Evolutionary conservation across 108 stramenopile genomes (phyloP), one percentile per base, ranked within the genome.

Genomic region (Parietichytrium sp.): DNA sequence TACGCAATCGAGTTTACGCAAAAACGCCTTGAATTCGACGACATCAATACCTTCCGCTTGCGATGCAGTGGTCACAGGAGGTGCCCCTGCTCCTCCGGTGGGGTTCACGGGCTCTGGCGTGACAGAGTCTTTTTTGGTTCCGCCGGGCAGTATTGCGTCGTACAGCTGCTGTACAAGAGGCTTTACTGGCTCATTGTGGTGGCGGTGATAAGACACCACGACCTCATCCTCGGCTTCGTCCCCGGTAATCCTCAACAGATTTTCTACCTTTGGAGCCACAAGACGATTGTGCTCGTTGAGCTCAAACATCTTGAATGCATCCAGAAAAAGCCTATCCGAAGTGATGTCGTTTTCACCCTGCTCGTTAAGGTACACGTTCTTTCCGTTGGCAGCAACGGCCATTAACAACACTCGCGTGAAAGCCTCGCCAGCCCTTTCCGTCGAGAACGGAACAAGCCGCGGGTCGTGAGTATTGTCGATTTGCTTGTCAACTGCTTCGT

Each of bases 151-250:
- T n/a, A n/a, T n/a, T 2, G 61, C 29, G 20, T 55, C 54, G 1
- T 20, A n/a, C 23, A 15, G 15, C 45, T 47, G 36, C n/a, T n/a
- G n/a, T n/a, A n/a, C n/a, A n/a, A n/a, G n/a, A 1, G 6, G 33
- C 6, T 27, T 72, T 10, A 23, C 25, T 8, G 23, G 38, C 2
- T 72, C 61, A 10, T 42, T 42, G 3, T 36, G 33, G 23, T 42
- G 33, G 6, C 6, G 6, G 20, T 45, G 61, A 42, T 72, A 72
- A 6, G 61, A 72, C 6, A 72, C 61, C 6, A 72, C 61, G 20
- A 72, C 61, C 33, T 72, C 61, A 42, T 72, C 61, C 20, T 72
- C 61, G 29, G 61, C 61, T 25, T 72, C 61, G 42, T 72, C 61
- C 1, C 61, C 61, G 23, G 61, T 72, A 15, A 36, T 25, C 6